These are phyloP conservation scores for Eucalyptus pauciflora DNA, from an alignment of 345 rosid genomes.

Conservation along the genomic window DNA sequence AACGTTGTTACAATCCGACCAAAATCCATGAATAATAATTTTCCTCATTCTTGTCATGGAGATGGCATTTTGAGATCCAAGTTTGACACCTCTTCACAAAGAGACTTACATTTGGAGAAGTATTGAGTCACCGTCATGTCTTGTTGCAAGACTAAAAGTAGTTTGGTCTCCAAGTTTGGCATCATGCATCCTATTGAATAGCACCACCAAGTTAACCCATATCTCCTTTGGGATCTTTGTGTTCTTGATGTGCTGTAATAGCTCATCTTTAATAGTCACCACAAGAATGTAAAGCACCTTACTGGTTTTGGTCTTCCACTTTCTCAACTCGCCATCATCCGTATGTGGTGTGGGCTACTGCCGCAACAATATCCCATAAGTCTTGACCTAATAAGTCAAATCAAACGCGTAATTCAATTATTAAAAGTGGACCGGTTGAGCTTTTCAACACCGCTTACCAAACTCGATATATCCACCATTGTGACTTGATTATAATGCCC, in stretches of 20 bases:
- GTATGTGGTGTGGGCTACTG: not conserved
- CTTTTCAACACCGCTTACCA: not conserved
- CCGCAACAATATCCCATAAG: not conserved
- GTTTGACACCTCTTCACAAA: not conserved
- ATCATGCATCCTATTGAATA: not conserved
- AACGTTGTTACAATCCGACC: not conserved
- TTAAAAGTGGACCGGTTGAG: not conserved
- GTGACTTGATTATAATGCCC: not conserved
- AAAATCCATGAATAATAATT: not conserved
- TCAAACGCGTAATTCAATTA: not conserved
- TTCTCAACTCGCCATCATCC: not conserved
- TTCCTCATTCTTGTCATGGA: not conserved
- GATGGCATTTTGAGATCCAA: not conserved
- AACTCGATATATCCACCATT: not conserved
- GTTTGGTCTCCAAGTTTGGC: not conserved
- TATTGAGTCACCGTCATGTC: not conserved
- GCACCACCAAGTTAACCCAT: not conserved
- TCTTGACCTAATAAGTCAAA: not conserved
- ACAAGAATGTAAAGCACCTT: not conserved
- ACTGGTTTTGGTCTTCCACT: not conserved
- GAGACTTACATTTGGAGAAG: not conserved
- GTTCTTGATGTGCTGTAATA: not conserved
- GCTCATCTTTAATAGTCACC: not conserved
- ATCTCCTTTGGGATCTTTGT: not conserved
- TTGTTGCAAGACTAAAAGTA: not conserved